A percentile compares a stretch with the other conserved stretches of the same genome.
phyloP scores from a whole-genome alignment of 108 stramenopile genomes.

The Parietichytrium sp. region DNA sequence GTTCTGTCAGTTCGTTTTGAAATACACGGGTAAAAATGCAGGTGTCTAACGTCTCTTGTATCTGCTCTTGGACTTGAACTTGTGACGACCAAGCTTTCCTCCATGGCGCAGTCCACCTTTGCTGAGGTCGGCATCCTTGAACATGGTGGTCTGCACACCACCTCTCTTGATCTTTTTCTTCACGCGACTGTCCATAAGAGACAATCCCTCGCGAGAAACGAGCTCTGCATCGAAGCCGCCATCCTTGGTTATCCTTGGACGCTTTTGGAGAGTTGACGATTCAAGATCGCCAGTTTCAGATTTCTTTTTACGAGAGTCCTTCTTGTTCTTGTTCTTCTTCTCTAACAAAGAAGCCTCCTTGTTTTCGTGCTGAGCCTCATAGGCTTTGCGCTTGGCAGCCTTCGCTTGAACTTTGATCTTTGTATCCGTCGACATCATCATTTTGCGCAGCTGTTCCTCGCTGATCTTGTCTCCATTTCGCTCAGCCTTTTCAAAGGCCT shows the following conservation, averaged over 20 bases:
- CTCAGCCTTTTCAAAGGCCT: background rate
- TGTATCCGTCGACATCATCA: background rate
- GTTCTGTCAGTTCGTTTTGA: too few relatives aligned
- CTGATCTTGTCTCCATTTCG: too few relatives aligned
- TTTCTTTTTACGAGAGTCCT: slow-evolving; percentile 18
- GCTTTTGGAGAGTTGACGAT: background rate
- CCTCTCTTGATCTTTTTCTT: slow-evolving; percentile 7
- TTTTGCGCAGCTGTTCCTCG: background rate
- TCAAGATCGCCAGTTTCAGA: background rate
- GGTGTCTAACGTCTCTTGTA: slow-evolving; percentile 38
- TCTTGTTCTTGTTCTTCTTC: slow-evolving; percentile 10
- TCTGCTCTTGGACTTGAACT: slow-evolving; percentile 52
- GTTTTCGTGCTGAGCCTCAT: background rate
- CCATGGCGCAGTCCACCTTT: slow-evolving; percentile 47
- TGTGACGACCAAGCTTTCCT: slow-evolving; percentile 42
- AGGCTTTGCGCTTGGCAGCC: background rate
- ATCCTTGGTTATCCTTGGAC: background rate
- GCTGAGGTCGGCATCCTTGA: background rate
- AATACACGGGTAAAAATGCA: background rate
- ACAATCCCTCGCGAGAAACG: background rate
- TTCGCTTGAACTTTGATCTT: background rate
- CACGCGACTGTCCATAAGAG: background rate
- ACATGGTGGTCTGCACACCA: background rate
- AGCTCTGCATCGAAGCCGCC: slow-evolving; percentile 38
- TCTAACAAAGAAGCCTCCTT: background rate